Evolutionary conservation across 2,329 filamentous ascomycete species (phyloP).

Genomic region (Arthrobotrys conoides): DNA sequence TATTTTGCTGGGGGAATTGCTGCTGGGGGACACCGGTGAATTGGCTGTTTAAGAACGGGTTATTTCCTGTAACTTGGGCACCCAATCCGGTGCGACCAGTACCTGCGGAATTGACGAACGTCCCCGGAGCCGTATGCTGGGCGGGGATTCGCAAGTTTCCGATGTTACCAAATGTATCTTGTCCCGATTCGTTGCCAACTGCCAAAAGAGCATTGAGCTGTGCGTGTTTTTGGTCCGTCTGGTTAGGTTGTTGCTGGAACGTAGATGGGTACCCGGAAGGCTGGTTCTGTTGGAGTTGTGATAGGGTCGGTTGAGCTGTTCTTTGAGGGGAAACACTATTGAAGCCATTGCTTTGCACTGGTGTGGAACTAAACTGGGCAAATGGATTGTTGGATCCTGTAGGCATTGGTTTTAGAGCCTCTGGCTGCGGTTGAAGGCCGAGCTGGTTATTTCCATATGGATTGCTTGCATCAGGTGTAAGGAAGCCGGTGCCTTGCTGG

Average conservation of each 20-base stretch:
- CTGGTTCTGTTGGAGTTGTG: slow-evolving; percentile 66
- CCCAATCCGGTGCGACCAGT: slow-evolving; percentile 67
- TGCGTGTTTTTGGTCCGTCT: slow-evolving; percentile 70
- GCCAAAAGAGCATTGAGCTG: slow-evolving; percentile 89
- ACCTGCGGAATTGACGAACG: slow-evolving; percentile 95
- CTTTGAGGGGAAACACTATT: slow-evolving; percentile 70
- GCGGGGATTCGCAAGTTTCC: slow-evolving; percentile 94
- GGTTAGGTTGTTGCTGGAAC: slow-evolving; percentile 56
- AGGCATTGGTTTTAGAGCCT: slow-evolving; percentile 79
- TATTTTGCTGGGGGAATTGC: slow-evolving; percentile 53
- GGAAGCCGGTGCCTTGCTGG: slow-evolving; percentile 72
- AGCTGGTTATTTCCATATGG: slow-evolving; percentile 82
- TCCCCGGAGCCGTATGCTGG: slow-evolving; percentile 95
- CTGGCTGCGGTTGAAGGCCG: slow-evolving; percentile 71
- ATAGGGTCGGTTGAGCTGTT: slow-evolving; percentile 78
- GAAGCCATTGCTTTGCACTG: slow-evolving; percentile 75
- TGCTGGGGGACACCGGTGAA: slow-evolving; percentile 81
- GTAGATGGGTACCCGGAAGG: slow-evolving; percentile 57
- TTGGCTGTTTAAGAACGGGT: slow-evolving; percentile 83
- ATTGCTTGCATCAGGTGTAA: slow-evolving; percentile 89
- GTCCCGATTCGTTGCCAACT: slow-evolving; percentile 80
- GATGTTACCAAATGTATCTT: slow-evolving; percentile 98
- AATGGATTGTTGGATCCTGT: slow-evolving; percentile 99
- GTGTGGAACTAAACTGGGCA: slow-evolving; percentile 69
- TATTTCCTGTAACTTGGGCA: slow-evolving; percentile 80